Conservation (phyloP, 169 alveolate species). For the Besnoitia besnoiti region DNA sequence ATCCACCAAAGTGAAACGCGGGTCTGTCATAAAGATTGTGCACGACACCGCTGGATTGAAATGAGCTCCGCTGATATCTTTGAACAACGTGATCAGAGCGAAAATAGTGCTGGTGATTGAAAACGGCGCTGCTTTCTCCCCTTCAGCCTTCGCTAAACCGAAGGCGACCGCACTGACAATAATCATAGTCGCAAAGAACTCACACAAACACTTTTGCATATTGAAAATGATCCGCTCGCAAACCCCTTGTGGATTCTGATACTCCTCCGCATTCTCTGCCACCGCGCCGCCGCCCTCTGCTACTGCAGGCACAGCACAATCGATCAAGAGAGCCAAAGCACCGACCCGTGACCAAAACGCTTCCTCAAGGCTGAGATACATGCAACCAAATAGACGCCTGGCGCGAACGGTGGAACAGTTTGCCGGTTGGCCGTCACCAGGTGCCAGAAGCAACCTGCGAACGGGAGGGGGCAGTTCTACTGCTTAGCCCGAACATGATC, state of each 20-base stretch:
- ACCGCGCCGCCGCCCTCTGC: too few species aligned
- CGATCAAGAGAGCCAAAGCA: too few species aligned
- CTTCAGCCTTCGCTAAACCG: slow-evolving; percentile 52
- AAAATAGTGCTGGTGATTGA: slow-evolving; percentile 60
- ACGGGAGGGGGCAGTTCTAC: too few species aligned
- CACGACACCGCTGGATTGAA: slow-evolving; percentile 67
- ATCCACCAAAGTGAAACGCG: slow-evolving; percentile 49
- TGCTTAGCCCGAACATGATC: too few species aligned
- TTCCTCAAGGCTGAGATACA: too few species aligned
- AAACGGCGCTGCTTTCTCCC: slow-evolving; percentile 48
- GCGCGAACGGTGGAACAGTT: too few species aligned
- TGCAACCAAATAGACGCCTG: too few species aligned
- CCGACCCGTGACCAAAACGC: too few species aligned
- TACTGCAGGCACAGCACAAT: too few species aligned
- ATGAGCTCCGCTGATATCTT: slow-evolving; percentile 67
- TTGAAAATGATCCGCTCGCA: not conserved
- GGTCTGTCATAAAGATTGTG: slow-evolving; percentile 62
- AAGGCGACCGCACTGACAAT: slow-evolving; percentile 60
- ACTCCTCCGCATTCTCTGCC: too few species aligned
- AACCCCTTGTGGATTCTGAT: not conserved
- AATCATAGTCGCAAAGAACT: slow-evolving; percentile 53
- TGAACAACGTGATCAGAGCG: slow-evolving; percentile 60
- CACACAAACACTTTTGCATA: slow-evolving; percentile 59
- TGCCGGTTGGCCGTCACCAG: too few species aligned
- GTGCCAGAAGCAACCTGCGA: too few species aligned